phyloP scores from a whole-genome alignment of 768 basidiomycete species.

The Agrocybe chaxingu region DNA sequence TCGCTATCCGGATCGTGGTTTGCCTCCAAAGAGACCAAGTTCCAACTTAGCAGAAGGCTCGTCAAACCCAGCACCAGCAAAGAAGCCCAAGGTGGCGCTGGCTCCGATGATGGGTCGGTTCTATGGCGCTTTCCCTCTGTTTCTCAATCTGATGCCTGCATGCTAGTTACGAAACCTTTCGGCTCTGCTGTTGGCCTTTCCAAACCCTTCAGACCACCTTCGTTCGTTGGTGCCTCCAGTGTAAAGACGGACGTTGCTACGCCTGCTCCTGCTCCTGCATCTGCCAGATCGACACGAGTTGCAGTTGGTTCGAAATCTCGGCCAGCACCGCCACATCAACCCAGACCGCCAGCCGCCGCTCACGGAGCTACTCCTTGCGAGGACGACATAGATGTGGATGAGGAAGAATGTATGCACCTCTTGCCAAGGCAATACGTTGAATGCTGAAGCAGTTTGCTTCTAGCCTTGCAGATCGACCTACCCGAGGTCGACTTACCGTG shows the following conservation, averaged over 20 bases:
- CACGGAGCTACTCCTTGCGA: background rate
- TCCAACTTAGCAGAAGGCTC: conserved; percentile 6
- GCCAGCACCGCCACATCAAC: background rate
- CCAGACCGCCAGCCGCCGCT: background rate
- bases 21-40: conserved; percentile 14
- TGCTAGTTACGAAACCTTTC: conserved; percentile 15
- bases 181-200: conserved; percentile 15
- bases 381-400: background rate
- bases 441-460: background rate
- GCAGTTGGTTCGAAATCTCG: background rate
- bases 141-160: background rate
- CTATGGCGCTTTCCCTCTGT: background rate
- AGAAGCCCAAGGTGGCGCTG: conserved; percentile 31
- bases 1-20: background rate
- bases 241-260: conserved; percentile 9
- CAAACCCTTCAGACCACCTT: conserved; percentile 52
- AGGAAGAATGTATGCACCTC: background rate
- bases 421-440: background rate
- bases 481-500: conserved; percentile 17
- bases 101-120: conserved; percentile 24
- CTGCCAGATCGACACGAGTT: too few species aligned
- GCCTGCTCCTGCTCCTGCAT: background rate
- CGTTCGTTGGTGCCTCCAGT: conserved; percentile 16
- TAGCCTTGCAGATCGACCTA: conserved; percentile 5
- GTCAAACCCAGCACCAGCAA: conserved; percentile 6